These are phyloP conservation scores for Endocladia muricata DNA, from an alignment of 31 red algal genomes.

Conservation along the genomic window DNA sequence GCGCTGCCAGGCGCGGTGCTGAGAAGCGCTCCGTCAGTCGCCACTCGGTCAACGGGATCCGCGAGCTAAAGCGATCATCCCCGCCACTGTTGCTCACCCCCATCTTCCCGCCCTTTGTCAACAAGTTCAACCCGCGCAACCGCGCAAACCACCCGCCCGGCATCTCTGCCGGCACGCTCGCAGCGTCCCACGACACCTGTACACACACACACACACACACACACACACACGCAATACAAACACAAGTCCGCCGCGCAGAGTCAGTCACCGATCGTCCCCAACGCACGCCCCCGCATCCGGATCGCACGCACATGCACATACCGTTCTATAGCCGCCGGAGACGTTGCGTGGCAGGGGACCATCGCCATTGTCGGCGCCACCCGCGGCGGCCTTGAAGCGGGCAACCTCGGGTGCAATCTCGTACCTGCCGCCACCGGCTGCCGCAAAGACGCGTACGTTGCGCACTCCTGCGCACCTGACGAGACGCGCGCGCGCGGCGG, in stretches of 20 bases:
- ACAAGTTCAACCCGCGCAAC: constrained; percentile 4
- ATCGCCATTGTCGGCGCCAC: constrained; percentile 16
- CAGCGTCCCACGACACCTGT: constrained; percentile 69
- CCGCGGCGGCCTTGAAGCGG: neutral
- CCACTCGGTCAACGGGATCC: neutral
- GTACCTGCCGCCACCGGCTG: no score
- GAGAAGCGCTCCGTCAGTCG: constrained; percentile 4
- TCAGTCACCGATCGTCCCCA: no score
- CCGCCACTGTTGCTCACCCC: constrained; percentile 28
- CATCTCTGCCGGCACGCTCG: constrained; percentile 43
- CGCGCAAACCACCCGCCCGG: constrained; percentile 36
- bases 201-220: no score
- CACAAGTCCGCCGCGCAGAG: no score
- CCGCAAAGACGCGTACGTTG: no score
- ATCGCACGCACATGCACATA: no score
- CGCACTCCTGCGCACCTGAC: no score
- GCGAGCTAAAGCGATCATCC: constrained; percentile 38
- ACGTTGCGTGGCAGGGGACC: neutral
- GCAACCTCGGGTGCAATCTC: no score
- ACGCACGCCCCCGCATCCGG: no score
- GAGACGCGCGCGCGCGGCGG: no score
- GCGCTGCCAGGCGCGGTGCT: constrained; percentile 28
- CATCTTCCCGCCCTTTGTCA: neutral
- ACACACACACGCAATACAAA: no score
- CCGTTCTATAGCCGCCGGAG: constrained; percentile 21